Evolutionary conservation across 1,139 yeast species (phyloP).

Genomic region (Arxiozyma bovina): DNA sequence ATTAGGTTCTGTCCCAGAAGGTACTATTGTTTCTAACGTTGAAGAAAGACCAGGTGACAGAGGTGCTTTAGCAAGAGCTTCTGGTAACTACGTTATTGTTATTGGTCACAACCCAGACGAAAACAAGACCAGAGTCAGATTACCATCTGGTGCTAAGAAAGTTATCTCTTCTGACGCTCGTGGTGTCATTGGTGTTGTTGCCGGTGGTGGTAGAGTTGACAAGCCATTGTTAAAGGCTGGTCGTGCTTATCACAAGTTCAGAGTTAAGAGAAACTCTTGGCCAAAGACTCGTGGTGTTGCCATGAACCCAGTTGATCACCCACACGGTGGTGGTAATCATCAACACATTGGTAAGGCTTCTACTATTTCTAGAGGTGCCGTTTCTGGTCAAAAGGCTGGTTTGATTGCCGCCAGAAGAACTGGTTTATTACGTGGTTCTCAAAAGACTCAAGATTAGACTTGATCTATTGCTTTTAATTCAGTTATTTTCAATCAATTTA

Average conservation of each 20-base stretch:
- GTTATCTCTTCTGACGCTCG: slow-evolving; percentile 89
- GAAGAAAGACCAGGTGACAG: slow-evolving; percentile 99
- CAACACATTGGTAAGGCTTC: slow-evolving; percentile 99
- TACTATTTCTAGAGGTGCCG: slow-evolving; percentile 99
- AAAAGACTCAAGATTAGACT: slow-evolving; percentile 75
- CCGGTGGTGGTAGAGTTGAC: slow-evolving; percentile 99
- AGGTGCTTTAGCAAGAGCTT: slow-evolving; percentile 99
- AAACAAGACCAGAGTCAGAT: slow-evolving; percentile 97
- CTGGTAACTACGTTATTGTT: slow-evolving; percentile 98
- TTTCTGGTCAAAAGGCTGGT: slow-evolving; percentile 99
- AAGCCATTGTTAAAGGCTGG: slow-evolving; percentile 99
- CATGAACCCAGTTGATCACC: slow-evolving; percentile 99
- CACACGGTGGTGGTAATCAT: slow-evolving; percentile 99
- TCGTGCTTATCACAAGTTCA: slow-evolving; percentile 99
- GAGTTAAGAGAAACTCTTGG: slow-evolving; percentile 98
- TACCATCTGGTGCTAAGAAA: slow-evolving; percentile 99
- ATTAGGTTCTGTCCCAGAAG: slow-evolving; percentile 95
- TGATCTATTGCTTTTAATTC: slow-evolving; percentile 15
- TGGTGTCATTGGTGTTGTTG: slow-evolving; percentile 99
- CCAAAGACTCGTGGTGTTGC: slow-evolving; percentile 99
- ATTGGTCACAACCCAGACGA: slow-evolving; percentile 99
- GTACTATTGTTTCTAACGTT: slow-evolving; percentile 97
- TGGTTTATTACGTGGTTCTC: slow-evolving; percentile 99
- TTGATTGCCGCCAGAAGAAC: slow-evolving; percentile 99
- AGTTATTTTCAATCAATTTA: not conserved